These are phyloP conservation scores for Picochlorum sp. DNA, from an alignment of 139 green algal species.

Conservation along the genomic window DNA sequence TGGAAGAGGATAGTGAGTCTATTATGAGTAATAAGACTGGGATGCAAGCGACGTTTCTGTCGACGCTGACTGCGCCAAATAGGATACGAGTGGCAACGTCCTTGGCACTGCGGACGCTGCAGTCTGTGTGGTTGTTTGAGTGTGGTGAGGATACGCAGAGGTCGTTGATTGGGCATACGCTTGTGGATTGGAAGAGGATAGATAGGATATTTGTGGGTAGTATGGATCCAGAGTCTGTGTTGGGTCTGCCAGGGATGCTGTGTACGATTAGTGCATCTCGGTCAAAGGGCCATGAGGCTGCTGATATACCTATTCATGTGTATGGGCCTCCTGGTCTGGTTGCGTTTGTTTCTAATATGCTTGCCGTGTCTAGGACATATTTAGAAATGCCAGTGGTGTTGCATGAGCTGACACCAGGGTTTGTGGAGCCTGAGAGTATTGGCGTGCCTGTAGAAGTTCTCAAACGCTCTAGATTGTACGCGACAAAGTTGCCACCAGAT, in stretches of 20 bases:
- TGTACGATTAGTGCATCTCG: conserved; percentile 55
- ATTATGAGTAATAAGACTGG: conserved; percentile 26
- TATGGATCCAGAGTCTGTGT: conserved; percentile 39
- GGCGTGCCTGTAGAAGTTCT: conserved; percentile 11
- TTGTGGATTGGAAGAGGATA: conserved; percentile 52
- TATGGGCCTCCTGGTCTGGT: conserved; percentile 66
- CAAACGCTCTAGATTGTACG: conserved; percentile 22
- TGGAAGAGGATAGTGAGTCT: conserved; percentile 13
- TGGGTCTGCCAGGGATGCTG: conserved; percentile 57
- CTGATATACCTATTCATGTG: conserved; percentile 74
- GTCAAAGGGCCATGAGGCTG: conserved; percentile 43
- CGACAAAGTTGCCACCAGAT: conserved; percentile 49
- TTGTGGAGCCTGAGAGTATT: background rate
- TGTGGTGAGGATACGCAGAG: conserved; percentile 75
- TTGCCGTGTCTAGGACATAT: conserved; percentile 60
- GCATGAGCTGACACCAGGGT: conserved; percentile 46
- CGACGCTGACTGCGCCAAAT: conserved; percentile 1
- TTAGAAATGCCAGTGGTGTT: conserved; percentile 67
- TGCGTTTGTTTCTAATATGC: conserved; percentile 51
- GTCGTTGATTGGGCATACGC: conserved; percentile 33
- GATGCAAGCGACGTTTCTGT: conserved; percentile 30
- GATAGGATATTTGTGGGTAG: conserved; percentile 67
- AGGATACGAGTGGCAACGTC: conserved; percentile 17
- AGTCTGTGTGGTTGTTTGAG: conserved; percentile 71
- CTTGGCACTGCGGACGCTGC: conserved; percentile 36